Conservation (phyloP, 306 rosid species). For the Vigna angularis region DNA sequence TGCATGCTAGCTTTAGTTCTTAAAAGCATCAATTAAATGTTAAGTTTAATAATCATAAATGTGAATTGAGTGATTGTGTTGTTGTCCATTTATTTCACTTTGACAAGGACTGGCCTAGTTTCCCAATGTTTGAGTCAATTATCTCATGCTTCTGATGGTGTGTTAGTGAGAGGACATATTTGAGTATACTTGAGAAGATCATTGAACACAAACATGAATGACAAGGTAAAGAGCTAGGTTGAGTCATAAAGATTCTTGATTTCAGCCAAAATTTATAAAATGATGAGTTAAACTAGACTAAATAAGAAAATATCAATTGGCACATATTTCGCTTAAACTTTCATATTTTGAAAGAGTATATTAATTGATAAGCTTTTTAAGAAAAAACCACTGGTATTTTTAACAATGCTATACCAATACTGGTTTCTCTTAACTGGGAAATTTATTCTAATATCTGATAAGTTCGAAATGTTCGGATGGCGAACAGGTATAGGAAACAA, state of each 20-base stretch:
- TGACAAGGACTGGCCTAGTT: not conserved
- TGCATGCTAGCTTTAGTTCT: constrained; percentile 19
- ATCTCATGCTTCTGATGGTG: not conserved
- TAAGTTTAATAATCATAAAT: not conserved
- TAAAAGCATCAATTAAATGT: not conserved
- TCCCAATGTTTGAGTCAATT: not conserved
- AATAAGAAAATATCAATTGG: no score
- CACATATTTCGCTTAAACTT: no score
- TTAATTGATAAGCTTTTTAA: not conserved
- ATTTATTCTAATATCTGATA: no score
- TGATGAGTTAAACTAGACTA: no score
- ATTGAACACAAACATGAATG: not conserved
- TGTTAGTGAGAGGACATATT: not conserved
- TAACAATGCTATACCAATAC: no score
- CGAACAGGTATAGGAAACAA: no score
- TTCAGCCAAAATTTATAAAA: not conserved
- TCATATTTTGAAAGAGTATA: not conserved
- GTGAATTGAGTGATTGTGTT: not conserved
- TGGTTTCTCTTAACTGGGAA: no score
- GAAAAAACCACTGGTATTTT: not conserved
- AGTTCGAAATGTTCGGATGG: no score
- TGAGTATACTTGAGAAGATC: not conserved
- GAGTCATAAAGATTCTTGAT: not conserved
- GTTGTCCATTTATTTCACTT: no score
- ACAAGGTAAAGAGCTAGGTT: not conserved